Percentiles rank a stretch among this genome's conserved stretches.
These are phyloP conservation scores for Oryza punctata DNA, from an alignment of 176 grass and related monocot genomes.

Conservation along the genomic window DNA sequence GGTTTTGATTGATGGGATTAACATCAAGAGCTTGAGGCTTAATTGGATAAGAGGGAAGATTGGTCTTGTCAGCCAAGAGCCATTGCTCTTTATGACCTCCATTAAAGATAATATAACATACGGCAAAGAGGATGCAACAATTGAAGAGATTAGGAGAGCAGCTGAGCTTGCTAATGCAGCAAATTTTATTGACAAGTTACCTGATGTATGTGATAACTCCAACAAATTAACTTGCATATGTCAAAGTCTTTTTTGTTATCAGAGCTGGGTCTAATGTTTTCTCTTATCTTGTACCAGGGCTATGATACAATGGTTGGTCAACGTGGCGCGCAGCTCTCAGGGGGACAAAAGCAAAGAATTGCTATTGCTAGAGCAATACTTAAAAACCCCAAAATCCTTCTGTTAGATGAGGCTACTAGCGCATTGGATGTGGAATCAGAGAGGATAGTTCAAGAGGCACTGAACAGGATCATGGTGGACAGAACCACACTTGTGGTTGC, in stretches of 20 bases:
- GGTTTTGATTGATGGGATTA: conserved; percentile 78
- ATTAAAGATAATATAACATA: conserved; percentile 88
- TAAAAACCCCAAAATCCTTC: conserved; percentile 78
- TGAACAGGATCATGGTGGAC: conserved; percentile 75
- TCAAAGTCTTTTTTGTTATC: conserved; percentile 6
- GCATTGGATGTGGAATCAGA: conserved; percentile 90
- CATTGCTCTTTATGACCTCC: conserved; percentile 79
- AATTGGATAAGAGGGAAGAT: conserved; percentile 77
- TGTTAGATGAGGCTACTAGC: conserved; percentile 91
- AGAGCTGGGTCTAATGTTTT: conserved; percentile 34
- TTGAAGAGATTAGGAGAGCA: conserved; percentile 78
- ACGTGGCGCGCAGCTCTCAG: conserved; percentile 79
- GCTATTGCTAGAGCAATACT: conserved; percentile 88
- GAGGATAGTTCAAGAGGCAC: conserved; percentile 79
- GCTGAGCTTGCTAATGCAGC: conserved; percentile 77
- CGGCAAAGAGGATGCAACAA: conserved; percentile 77
- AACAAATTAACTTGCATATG: background rate
- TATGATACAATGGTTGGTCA: conserved; percentile 92
- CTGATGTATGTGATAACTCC: conserved; percentile 52
- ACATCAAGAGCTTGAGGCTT: conserved; percentile 73
- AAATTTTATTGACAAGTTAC: conserved; percentile 90
- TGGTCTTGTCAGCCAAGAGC: conserved; percentile 92
- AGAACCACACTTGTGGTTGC: conserved; percentile 87
- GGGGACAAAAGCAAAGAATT: conserved; percentile 88
- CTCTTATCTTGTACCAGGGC: conserved; percentile 50